These are phyloP conservation scores for Candida methanosorbosa DNA, from an alignment of 805 yeast species.

Conservation along the genomic window DNA sequence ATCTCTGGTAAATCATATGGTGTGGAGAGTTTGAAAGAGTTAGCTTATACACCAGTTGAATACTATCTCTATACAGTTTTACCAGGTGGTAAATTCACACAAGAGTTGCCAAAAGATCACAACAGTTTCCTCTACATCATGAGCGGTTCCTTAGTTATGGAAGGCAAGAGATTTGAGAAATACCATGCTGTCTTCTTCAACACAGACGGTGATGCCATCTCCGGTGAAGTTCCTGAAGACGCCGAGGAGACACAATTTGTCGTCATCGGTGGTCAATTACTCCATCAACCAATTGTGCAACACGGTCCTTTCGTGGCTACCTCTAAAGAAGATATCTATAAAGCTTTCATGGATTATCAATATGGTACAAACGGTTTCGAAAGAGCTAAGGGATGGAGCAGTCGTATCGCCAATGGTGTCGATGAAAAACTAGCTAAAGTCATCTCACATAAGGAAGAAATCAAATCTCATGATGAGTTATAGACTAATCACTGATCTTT, in stretches of 20 bases:
- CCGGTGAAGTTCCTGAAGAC: constrained; percentile 40
- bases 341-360: constrained; percentile 71
- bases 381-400: constrained; percentile 51
- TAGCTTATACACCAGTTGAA: constrained; percentile 76
- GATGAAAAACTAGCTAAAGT: constrained; percentile 16
- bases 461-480: background rate
- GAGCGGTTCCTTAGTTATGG: constrained; percentile 48
- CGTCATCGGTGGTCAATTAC: constrained; percentile 65
- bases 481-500: no score
- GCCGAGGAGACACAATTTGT: constrained; percentile 52
- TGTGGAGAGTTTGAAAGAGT: constrained; percentile 59
- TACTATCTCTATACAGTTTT: constrained; percentile 59
- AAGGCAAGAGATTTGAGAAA: constrained; percentile 33
- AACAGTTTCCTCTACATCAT: constrained; percentile 65
- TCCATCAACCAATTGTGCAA: constrained; percentile 72
- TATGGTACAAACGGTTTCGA: constrained; percentile 62
- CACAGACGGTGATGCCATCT: constrained; percentile 54
- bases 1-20: constrained; percentile 75
- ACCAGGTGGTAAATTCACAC: constrained; percentile 58
- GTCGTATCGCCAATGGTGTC: constrained; percentile 29
- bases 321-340: constrained; percentile 50
- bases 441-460: constrained; percentile 12
- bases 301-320: constrained; percentile 90
- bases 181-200: constrained; percentile 56
- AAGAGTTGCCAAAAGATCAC: constrained; percentile 49